Base-by-base conservation (phyloP, 305 asterid genomes). In the Andrographis paniculata region DNA sequence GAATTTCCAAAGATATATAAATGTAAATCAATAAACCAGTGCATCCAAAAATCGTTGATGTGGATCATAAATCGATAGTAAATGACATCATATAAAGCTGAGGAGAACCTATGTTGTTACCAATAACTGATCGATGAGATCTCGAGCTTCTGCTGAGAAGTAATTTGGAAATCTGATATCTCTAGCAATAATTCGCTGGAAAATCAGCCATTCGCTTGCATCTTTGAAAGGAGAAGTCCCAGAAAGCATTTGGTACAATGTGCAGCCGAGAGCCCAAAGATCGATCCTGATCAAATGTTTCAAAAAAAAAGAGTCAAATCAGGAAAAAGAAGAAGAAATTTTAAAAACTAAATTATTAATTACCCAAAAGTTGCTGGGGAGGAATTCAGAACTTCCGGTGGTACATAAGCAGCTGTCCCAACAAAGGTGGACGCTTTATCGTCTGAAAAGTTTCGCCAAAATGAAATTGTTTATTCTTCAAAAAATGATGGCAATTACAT, bases 181-280 rank as follows among this genome's bases (percentile, higher is more conserved):
- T 69, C 99, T 77, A 18, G 99, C 95, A 50, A 87, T 71, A 55
- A 92, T 92, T 62, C 94, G 64, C 62, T 92, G 97, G 70, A 92
- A 92, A 56, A 92, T 92, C 57, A 92, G 99, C 99, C 99, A 92
- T 73, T 92, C 99, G 24, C 97, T 92, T 21, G 95, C 75, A 66
- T 87, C 99, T 72, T 84, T 92, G 68, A 92, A 87, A 18, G 99
- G 99, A 61, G 99, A 84, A 60, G 88, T 76, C 71, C 99, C 99
- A 2, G 97, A 79, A 63, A 92, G 95, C 97, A 87, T 87, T 77
- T 87, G 99, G 77, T 71, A 87, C 72, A 92, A 45, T 45, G 97
- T 92, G 78, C 99, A 92, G 59, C 99, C 99, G 61, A 92, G 93
- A 36, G 99, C 95, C 99, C 99, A 92, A 20, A 92, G 95, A 66